A percentile compares a stretch with the other conserved stretches of the same genome.
These are phyloP conservation scores for Eleusine coracana DNA, from an alignment of 176 grass and related monocot genomes.

Conservation along the genomic window DNA sequence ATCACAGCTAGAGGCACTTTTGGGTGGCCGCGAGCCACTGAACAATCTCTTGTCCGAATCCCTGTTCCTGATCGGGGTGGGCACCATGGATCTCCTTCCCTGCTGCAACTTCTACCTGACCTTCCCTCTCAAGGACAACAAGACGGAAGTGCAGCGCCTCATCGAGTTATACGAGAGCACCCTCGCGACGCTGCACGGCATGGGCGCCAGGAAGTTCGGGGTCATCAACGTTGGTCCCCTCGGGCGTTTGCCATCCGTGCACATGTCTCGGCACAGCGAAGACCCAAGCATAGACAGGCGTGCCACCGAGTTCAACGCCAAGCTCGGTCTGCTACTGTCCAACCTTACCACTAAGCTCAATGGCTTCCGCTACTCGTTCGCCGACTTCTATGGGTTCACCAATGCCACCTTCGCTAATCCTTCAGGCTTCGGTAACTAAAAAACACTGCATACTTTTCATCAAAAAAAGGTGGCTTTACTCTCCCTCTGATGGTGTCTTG, in stretches of 20 bases:
- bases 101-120: not conserved
- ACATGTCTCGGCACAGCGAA: not conserved
- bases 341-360: slow-evolving; percentile 1
- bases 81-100: slow-evolving; percentile 22
- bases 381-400: slow-evolving; percentile 11
- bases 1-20: not conserved
- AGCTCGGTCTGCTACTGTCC: not conserved
- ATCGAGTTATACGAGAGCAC: not conserved
- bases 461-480: not conserved
- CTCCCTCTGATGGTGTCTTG: not conserved
- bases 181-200: not conserved
- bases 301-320: slow-evolving; percentile 27
- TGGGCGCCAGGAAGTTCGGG: slow-evolving; percentile 39
- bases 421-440: not conserved
- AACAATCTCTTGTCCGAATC: slow-evolving; percentile 12
- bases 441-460: not conserved
- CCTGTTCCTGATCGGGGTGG: slow-evolving; percentile 18
- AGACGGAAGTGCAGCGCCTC: slow-evolving; percentile 1
- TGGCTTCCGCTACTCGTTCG: slow-evolving; percentile 27
- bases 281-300: slow-evolving; percentile 1
- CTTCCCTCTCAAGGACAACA: not conserved
- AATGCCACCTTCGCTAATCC: not conserved
- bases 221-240: slow-evolving; percentile 15
- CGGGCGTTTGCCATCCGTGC: not conserved
- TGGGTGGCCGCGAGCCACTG: not conserved